Evolutionary conservation across 768 basidiomycete species (phyloP).

Genomic region (Crassisporium funariophilum): DNA sequence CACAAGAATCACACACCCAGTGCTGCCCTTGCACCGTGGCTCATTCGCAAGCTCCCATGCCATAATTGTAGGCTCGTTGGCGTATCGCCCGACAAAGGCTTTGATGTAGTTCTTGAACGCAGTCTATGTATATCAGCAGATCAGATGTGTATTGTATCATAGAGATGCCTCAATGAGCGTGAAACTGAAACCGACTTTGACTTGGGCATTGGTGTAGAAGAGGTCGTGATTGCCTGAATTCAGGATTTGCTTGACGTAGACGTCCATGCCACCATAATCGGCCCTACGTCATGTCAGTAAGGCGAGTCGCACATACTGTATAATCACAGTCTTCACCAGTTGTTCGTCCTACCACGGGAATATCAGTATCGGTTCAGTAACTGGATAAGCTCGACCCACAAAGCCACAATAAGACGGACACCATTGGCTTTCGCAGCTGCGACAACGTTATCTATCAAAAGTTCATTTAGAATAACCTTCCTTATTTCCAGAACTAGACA

Average conservation of each 20-base stretch:
- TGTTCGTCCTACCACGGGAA: conserved; percentile 45
- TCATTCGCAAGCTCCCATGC: conserved; percentile 48
- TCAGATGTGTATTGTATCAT: background rate
- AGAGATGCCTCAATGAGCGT: too few species aligned
- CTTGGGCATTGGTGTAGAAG: conserved; percentile 58
- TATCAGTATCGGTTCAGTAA: background rate
- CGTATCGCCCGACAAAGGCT: conserved; percentile 49
- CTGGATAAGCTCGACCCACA: conserved; percentile 34
- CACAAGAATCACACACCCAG: conserved; percentile 31
- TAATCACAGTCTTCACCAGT: conserved; percentile 57
- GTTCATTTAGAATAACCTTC: background rate
- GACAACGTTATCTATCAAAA: conserved; percentile 47
- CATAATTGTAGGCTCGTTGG: conserved; percentile 59
- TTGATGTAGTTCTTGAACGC: conserved; percentile 55
- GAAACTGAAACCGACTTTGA: conserved; percentile 51
- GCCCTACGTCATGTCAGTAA: conserved; percentile 56
- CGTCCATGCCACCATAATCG: conserved; percentile 72
- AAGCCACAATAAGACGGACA: conserved; percentile 52
- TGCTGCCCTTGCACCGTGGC: conserved; percentile 45
- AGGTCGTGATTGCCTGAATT: conserved; percentile 42
- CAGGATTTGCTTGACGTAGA: conserved; percentile 59
- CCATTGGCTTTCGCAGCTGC: conserved; percentile 55
- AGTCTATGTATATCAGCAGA: conserved; percentile 25
- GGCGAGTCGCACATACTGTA: conserved; percentile 46
- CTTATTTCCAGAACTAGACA: background rate